A percentile compares a stretch with the other conserved stretches of the same genome.
phyloP scores from a whole-genome alignment of 495 filamentous ascomycete genomes.

The Penicillium chermesinum region DNA sequence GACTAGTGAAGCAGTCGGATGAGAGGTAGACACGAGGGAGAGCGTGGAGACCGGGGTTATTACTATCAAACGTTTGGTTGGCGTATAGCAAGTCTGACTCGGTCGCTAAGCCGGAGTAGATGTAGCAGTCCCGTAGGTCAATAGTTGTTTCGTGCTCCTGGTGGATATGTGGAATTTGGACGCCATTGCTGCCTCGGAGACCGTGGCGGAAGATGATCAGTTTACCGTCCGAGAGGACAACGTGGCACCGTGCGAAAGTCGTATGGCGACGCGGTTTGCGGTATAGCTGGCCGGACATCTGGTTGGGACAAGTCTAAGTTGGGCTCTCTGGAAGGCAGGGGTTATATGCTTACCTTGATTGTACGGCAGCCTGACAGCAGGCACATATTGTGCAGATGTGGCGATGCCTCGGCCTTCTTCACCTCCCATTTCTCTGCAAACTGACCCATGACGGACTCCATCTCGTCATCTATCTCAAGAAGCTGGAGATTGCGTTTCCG shows the following conservation, averaged over 20 bases:
- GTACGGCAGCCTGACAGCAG: constrained; percentile 59
- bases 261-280: constrained; percentile 60
- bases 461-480: constrained; percentile 64
- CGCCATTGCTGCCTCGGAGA: constrained; percentile 52
- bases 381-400: constrained; percentile 67
- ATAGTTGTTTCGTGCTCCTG: constrained; percentile 55
- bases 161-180: constrained; percentile 56
- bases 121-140: constrained; percentile 63
- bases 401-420: constrained; percentile 56
- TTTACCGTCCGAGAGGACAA: constrained; percentile 59
- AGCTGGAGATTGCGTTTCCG: constrained; percentile 57
- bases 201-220: constrained; percentile 61
- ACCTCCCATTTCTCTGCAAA: constrained; percentile 73
- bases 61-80: constrained; percentile 65
- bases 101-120: constrained; percentile 65
- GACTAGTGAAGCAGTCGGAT: constrained; percentile 60
- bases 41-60: constrained; percentile 58
- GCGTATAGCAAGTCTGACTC: constrained; percentile 64
- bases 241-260: constrained; percentile 57
- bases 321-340: constrained; percentile 1
- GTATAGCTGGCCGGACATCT: constrained; percentile 63
- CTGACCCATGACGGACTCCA: constrained; percentile 63
- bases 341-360: constrained; percentile 48
- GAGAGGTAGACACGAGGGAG: constrained; percentile 59
- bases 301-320: not conserved